Evolutionary conservation across 192 early-diverging fungal genomes (phyloP).

Genomic region (Dissophora globulifera): DNA sequence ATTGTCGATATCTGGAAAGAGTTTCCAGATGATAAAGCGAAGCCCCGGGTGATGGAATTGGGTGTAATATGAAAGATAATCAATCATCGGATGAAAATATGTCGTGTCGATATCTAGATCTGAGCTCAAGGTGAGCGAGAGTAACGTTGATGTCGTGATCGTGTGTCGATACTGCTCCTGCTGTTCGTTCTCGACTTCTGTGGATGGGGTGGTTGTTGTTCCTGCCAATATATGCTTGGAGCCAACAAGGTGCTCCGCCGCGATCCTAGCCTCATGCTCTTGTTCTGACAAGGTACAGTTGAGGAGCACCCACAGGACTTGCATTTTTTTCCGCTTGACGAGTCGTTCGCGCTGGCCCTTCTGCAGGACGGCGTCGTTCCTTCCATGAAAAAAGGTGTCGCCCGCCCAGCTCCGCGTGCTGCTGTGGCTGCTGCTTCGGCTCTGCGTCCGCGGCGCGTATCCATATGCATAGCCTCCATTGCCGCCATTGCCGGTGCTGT

Average conservation of each 20-base stretch:
- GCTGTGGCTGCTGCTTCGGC: constrained; percentile 51
- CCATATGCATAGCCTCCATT: constrained; percentile 16
- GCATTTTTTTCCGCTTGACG: constrained; percentile 44
- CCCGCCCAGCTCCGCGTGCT: constrained; percentile 36
- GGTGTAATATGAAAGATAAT: constrained; percentile 37
- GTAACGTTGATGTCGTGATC: background rate
- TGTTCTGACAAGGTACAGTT: constrained; percentile 45
- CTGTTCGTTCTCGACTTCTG: background rate
- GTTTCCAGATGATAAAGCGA: constrained; percentile 22
- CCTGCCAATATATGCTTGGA: too few relatives aligned
- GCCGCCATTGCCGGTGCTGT: background rate
- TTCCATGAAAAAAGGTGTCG: constrained; percentile 32
- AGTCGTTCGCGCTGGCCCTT: constrained; percentile 38
- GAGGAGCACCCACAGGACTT: constrained; percentile 38
- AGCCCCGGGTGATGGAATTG: constrained; percentile 43
- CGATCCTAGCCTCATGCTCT: constrained; percentile 3
- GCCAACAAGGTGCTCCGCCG: background rate
- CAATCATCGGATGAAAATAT: constrained; percentile 32
- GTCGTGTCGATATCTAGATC: constrained; percentile 20
- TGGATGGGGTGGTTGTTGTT: background rate
- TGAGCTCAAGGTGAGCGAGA: background rate
- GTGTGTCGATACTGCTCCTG: background rate
- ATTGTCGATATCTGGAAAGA: constrained; percentile 30
- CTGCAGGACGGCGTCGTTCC: constrained; percentile 28
- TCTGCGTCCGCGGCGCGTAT: constrained; percentile 20